Conservation (phyloP, 805 yeast genomes). For the Candida cerambycidarum region DNA sequence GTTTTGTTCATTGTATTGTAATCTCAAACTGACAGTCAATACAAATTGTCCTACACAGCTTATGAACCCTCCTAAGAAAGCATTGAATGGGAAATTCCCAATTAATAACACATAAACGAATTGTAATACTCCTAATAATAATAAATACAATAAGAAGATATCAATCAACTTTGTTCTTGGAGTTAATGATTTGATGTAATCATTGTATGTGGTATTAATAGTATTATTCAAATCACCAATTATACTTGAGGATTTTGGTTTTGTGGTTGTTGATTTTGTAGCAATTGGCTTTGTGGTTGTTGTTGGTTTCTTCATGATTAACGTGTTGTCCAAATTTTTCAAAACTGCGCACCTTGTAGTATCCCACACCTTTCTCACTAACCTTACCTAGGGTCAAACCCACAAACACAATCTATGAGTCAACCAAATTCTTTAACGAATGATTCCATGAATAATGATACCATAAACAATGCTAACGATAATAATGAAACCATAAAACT, state of each 20-base stretch:
- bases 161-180: constrained; percentile 69
- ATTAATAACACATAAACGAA: constrained; percentile 72
- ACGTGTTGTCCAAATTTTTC: constrained; percentile 6
- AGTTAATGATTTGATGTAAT: constrained; percentile 35
- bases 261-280: constrained; percentile 3
- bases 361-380: background rate
- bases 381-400: background rate
- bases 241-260: constrained; percentile 1
- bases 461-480: background rate
- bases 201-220: constrained; percentile 32
- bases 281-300: background rate
- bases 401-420: background rate
- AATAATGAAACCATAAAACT: constrained; percentile 18
- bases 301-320: constrained; percentile 1
- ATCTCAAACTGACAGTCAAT: constrained; percentile 74
- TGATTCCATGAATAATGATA: background rate
- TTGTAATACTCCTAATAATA: constrained; percentile 73
- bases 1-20: constrained; percentile 50
- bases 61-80: constrained; percentile 89
- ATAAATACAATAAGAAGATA: constrained; percentile 70
- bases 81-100: constrained; percentile 95
- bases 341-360: background rate
- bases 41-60: constrained; percentile 96
- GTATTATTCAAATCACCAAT: constrained; percentile 15
- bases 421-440: background rate